Evolutionary conservation across 495 filamentous ascomycete species (phyloP), one percentile per base, ranked within the genome.

Genomic region (Aspergillus hancockii): DNA sequence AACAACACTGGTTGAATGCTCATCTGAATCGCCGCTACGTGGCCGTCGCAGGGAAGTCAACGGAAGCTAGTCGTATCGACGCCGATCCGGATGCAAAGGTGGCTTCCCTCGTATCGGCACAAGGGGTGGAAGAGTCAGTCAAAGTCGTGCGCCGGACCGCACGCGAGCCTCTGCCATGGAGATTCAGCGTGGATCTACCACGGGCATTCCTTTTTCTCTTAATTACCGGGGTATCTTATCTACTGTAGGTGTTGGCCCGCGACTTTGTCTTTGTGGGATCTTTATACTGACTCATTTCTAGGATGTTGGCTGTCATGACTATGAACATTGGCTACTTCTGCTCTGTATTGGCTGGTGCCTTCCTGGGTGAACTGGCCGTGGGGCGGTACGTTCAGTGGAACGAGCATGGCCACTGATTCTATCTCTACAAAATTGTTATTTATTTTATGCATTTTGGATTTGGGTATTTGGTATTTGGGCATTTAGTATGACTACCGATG

Each of bases 231-330:
- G 81, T 97, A 43, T 88, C 86, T 3, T 98, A 97, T 76, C 74
- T 98, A 40, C 83, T 97, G 93, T 97, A 81, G 81, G 92, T 85
- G n/a, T 38, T 61, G 34, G 25, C 8, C 18, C 30, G 16, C 31
- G 21, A 8, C 19, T 32, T 55, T 8, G 9, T 23, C n/a, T 14
- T 28, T 31, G 12, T 16, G 6, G n/a, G 52, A 10, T 21, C 14
- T 22, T 30, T 25, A 21, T 58, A 41, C 56, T 62, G 8, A 43
- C 58, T 28, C 14, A 25, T 28, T 10, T 52, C 10, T 66, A 98
- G 93, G 52, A 98, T 98, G 93, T 78, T 98, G 75, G 93, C 90
- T n/a, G 90, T 96, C 64, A 98, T 98, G 93, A 94, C 92, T 4
- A 83, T 93, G 84, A 98, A 98, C 66, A 83, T 97, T 46, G 93